Evolutionary conservation across 805 yeast genomes (phyloP), one percentile per base, ranked within the genome.

Genomic region (Ogataea paradorogensis): DNA sequence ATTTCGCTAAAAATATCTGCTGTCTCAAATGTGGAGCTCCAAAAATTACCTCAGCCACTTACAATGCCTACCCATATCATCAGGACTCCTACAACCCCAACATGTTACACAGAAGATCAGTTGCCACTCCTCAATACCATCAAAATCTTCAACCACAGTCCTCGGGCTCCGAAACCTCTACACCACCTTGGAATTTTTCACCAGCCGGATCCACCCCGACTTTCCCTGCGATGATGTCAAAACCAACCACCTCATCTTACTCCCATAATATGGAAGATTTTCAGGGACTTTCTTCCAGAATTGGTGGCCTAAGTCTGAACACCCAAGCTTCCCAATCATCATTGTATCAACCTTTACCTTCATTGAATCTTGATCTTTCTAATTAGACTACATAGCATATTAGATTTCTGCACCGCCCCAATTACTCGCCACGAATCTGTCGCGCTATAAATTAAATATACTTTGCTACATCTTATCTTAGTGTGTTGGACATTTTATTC

Each of bases 1-100:
- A 89, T 61, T 89, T 89, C 70, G 96, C 96, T 3, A 89, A 89
- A 56, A 89, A 89, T 61, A 70, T 86, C 42, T 79, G 82, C 42
- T 89, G 97, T 59, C 71, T 89, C 58, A 82, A 91, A 59, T 89
- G 97, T 65, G 95, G 95, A 4, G 84, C 86, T 1, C 81, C 90
- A 31, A 77, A 83, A 52, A 23, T 38, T 27, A 26, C 43, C 38
- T 30, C 40, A 38, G 14, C 31, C 29, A 27, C 39, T 27, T 30
- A 31, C 34, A 28, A 15, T 10, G 27, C 23, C 16, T 30, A 27
- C 32, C 30, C 22, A 16, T 33, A 35, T 26, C 28, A 13, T n/a
- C 44, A 15, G 14, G 43, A 40, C 18, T 10, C 33, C 2, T 40
- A 34, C 35, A 30, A 34, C 20, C 3, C 28, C n/a, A 29, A 27